Conservation (phyloP, 805 yeast genomes). For the Saccharomycopsis olivae region DNA sequence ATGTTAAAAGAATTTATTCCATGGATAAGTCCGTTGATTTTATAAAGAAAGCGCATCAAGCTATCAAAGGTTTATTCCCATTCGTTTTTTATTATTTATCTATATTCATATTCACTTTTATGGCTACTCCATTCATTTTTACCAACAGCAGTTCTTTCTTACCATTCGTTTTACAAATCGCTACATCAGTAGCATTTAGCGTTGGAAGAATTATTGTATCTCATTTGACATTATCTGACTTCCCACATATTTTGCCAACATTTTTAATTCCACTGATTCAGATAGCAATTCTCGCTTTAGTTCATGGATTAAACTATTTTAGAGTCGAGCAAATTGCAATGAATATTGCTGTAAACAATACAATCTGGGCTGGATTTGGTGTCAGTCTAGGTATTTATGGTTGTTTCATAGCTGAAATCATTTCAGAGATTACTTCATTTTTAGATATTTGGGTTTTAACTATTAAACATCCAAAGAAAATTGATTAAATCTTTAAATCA, state of each 20-base stretch:
- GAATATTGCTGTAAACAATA: constrained; percentile 34
- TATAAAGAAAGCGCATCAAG: constrained; percentile 23
- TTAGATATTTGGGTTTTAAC: constrained; percentile 80
- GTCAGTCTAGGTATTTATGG: constrained; percentile 57
- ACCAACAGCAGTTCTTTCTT: constrained; percentile 26
- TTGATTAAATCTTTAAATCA: neutral
- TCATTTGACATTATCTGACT: constrained; percentile 70
- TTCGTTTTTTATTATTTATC: constrained; percentile 45
- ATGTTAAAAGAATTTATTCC: constrained; percentile 40
- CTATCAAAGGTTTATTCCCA: constrained; percentile 55
- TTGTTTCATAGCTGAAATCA: constrained; percentile 65
- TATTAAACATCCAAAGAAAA: constrained; percentile 63
- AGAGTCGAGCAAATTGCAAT: constrained; percentile 26
- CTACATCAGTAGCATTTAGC: constrained; percentile 65
- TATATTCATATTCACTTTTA: constrained; percentile 35
- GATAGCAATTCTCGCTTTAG: constrained; percentile 23
- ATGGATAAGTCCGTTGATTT: constrained; percentile 21
- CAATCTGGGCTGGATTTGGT: constrained; percentile 60
- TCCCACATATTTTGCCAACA: constrained; percentile 67
- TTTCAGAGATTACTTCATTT: constrained; percentile 67
- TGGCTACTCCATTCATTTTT: constrained; percentile 38
- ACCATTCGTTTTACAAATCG: constrained; percentile 60
- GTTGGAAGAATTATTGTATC: constrained; percentile 90
- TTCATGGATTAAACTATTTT: constrained; percentile 19
- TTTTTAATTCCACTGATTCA: constrained; percentile 54